A percentile compares a stretch with the other conserved stretches of the same genome.
Conservation (phyloP, 2,329 filamentous ascomycete genomes). For the Curvularia eragrostidis region DNA sequence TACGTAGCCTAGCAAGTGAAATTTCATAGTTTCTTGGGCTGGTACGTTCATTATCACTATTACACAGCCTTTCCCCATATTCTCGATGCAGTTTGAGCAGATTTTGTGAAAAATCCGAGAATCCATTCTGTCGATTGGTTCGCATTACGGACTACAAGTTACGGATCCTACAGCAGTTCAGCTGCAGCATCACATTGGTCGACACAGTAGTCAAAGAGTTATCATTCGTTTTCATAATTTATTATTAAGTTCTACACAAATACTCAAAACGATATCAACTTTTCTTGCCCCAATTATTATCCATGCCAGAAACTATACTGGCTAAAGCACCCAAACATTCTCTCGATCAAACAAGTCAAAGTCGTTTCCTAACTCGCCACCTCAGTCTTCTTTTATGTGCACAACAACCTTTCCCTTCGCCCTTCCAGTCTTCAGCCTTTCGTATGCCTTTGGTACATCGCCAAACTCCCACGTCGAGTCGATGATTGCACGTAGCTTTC, state of each 20-base stretch:
- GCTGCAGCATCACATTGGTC: background rate
- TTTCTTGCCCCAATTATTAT: background rate
- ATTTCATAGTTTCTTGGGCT: too few species aligned
- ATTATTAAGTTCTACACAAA: background rate
- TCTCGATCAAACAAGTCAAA: background rate
- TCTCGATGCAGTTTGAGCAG: background rate
- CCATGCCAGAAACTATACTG: background rate
- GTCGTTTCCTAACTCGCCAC: too few species aligned
- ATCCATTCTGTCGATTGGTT: background rate
- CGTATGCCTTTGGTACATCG: slow-evolving; percentile 62
- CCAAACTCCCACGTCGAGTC: slow-evolving; percentile 62
- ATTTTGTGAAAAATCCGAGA: background rate
- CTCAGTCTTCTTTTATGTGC: slow-evolving; percentile 14
- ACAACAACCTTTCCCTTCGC: slow-evolving; percentile 65
- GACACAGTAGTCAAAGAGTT: background rate
- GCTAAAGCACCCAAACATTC: background rate
- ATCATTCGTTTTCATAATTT: background rate
- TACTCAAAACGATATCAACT: background rate
- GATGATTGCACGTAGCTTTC: slow-evolving; percentile 62
- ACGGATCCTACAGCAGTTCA: background rate
- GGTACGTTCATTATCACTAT: background rate
- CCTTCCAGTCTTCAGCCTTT: slow-evolving; percentile 61
- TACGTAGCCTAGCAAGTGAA: too few species aligned
- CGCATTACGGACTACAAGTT: background rate
- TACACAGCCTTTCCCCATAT: background rate